Evolutionary conservation across 169 alveolate genomes (phyloP).

Genomic region (Eimeria maxima): DNA sequence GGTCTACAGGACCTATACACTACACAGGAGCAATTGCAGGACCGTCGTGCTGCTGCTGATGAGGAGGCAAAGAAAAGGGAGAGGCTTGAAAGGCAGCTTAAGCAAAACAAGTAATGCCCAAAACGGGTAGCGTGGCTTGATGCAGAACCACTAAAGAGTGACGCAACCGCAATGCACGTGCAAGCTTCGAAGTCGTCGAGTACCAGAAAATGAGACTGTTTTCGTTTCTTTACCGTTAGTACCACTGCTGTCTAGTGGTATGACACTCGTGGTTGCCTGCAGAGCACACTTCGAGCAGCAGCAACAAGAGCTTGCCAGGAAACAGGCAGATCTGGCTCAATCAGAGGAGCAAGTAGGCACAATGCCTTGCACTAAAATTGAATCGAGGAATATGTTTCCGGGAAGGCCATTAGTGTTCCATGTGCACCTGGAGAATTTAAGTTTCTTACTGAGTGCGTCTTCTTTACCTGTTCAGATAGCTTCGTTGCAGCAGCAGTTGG

Average conservation of each 20-base stretch:
- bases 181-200: not conserved
- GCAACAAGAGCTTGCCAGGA: conserved; percentile 55
- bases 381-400: not conserved
- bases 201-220: not conserved
- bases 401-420: not conserved
- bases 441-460: not conserved
- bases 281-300: conserved; percentile 59
- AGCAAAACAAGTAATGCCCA: conserved; percentile 79
- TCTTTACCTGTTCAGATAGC: conserved; percentile 23
- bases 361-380: not conserved
- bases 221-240: not conserved
- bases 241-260: not conserved
- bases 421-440: not conserved
- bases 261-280: not conserved
- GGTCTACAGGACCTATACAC: conserved; percentile 85
- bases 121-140: not conserved
- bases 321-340: conserved; percentile 70
- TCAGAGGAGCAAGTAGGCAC: conserved; percentile 59
- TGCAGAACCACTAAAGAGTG: not conserved
- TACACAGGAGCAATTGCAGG: conserved; percentile 85
- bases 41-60: conserved; percentile 87
- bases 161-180: not conserved
- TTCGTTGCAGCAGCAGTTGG: conserved; percentile 68
- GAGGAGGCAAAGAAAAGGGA: conserved; percentile 89
- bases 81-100: conserved; percentile 87